phyloP scores from a whole-genome alignment of 257 asterid genomes.

The Gentiana straminea region DNA sequence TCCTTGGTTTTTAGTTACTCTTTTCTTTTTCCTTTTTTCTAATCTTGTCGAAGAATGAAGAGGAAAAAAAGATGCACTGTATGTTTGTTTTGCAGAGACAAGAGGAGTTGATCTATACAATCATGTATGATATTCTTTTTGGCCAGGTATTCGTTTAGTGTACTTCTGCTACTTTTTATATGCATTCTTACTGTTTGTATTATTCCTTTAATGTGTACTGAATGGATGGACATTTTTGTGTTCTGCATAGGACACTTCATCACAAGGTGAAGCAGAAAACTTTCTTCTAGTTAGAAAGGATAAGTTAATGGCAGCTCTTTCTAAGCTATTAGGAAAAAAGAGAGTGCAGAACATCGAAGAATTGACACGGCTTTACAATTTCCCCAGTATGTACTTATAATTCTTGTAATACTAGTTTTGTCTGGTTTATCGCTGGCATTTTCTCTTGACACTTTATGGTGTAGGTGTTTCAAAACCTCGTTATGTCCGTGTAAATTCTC shows the following conservation, averaged over 20 bases:
- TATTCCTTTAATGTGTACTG: background rate
- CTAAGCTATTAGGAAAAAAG: slow-evolving; percentile 36
- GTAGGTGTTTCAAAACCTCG: slow-evolving; percentile 75
- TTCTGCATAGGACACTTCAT: slow-evolving; percentile 39
- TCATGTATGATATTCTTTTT: slow-evolving; percentile 68
- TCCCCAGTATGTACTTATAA: slow-evolving; percentile 29
- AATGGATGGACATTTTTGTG: background rate
- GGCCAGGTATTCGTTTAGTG: slow-evolving; percentile 46
- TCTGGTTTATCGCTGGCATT: background rate
- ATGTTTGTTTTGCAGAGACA: slow-evolving; percentile 55
- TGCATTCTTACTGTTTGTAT: background rate
- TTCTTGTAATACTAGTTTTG: background rate
- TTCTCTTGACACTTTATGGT: slow-evolving; percentile 9
- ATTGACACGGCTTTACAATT: slow-evolving; percentile 44
- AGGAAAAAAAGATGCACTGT: background rate
- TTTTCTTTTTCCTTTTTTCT: background rate
- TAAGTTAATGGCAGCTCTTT: slow-evolving; percentile 48
- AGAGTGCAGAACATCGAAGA: slow-evolving; percentile 48
- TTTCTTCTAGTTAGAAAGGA: slow-evolving; percentile 48
- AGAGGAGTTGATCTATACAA: slow-evolving; percentile 54
- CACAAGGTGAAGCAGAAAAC: slow-evolving; percentile 83
- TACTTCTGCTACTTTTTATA: background rate
- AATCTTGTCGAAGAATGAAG: no score
- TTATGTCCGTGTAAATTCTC: slow-evolving; percentile 84
- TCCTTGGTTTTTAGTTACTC: background rate